A percentile compares a stretch with the other conserved stretches of the same genome.
These are phyloP conservation scores for Xylaria hypoxylon DNA, from an alignment of 2,329 filamentous ascomycete genomes.

Conservation along the genomic window DNA sequence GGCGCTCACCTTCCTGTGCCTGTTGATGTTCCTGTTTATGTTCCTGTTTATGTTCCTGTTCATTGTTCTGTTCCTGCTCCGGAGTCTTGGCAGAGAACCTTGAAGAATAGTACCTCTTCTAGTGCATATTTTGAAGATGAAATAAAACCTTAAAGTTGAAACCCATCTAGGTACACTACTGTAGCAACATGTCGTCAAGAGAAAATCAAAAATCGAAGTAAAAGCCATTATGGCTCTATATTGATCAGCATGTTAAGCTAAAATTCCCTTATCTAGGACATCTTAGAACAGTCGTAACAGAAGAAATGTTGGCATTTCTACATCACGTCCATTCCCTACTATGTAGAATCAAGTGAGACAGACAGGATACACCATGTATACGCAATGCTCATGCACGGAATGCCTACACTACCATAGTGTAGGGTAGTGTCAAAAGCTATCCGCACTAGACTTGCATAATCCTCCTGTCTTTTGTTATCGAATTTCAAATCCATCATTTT, in stretches of 20 bases:
- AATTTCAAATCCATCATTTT: constrained; percentile 33
- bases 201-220: background rate
- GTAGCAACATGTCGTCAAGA: too few species aligned
- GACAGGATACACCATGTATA: background rate
- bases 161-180: too few species aligned
- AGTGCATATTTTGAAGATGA: background rate
- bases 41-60: constrained; percentile 23
- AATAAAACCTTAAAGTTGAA: too few species aligned
- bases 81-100: constrained; percentile 17
- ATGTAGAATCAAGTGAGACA: background rate
- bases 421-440: constrained; percentile 5
- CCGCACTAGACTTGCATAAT: background rate
- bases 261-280: too few species aligned
- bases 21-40: constrained; percentile 14
- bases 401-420: constrained; percentile 29
- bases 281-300: too few species aligned
- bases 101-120: constrained; percentile 7
- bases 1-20: constrained; percentile 21
- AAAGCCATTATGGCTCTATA: background rate
- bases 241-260: too few species aligned
- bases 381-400: constrained; percentile 18
- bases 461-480: constrained; percentile 4
- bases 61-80: constrained; percentile 25
- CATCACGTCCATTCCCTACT: too few species aligned
- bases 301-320: too few species aligned